A percentile compares a stretch with the other conserved stretches of the same genome.
These are phyloP conservation scores for Rubroboletus pulcherrimus DNA, from an alignment of 768 basidiomycete species.

Conservation along the genomic window DNA sequence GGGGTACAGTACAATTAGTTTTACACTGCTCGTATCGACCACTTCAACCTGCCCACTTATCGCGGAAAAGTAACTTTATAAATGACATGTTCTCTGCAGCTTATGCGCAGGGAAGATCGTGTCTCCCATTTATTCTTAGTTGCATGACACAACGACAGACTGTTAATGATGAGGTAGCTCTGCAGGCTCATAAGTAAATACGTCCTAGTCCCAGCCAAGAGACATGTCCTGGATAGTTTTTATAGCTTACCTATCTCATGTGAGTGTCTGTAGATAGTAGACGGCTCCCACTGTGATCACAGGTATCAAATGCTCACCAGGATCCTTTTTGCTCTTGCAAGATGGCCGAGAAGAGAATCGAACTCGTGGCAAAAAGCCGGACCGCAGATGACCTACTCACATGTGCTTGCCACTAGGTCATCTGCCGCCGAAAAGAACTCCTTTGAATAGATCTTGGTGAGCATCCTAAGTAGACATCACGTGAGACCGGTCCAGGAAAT, in stretches of 20 bases:
- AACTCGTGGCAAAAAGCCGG: background rate
- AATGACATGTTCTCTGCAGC: background rate
- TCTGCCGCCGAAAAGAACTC: background rate
- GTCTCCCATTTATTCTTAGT: too few species aligned
- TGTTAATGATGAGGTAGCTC: too few species aligned
- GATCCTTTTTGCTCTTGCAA: background rate
- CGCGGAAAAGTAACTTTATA: background rate
- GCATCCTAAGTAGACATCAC: background rate
- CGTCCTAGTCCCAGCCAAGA: background rate
- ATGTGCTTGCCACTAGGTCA: conserved; percentile 9
- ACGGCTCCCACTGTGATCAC: background rate
- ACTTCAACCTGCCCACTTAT: background rate
- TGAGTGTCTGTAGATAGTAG: background rate
- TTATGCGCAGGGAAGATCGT: background rate
- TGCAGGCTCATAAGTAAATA: too few species aligned
- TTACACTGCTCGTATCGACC: background rate
- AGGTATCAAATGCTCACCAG: background rate
- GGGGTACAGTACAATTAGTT: background rate
- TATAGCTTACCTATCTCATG: background rate
- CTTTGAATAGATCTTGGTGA: background rate
- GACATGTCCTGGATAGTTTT: background rate
- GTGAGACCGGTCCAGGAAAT: too few species aligned
- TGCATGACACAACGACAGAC: background rate
- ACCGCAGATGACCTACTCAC: background rate
- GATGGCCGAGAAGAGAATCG: background rate